A percentile compares a stretch with the other conserved stretches of the same genome.
phyloP scores from a whole-genome alignment of 352 stramenopile species.

The Elongisporangium senticosum region DNA sequence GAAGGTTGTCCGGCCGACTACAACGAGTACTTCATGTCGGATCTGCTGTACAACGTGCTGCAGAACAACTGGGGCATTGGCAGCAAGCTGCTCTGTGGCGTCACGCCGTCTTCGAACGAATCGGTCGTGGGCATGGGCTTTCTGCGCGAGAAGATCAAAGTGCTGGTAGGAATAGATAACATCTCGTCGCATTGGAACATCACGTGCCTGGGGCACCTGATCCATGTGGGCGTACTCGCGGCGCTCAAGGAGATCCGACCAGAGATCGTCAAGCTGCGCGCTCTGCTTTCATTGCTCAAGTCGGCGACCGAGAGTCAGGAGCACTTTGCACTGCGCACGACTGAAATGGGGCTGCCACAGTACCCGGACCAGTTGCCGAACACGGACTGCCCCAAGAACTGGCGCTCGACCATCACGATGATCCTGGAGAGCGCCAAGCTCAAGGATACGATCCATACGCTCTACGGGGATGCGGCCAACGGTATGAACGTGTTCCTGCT shows the following conservation, averaged over 20 bases:
- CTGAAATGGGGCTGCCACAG: slow-evolving; percentile 52
- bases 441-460: slow-evolving; percentile 65
- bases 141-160: slow-evolving; percentile 74
- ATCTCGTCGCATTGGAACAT: slow-evolving; percentile 72
- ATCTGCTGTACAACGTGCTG: slow-evolving; percentile 75
- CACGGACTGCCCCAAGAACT: slow-evolving; percentile 64
- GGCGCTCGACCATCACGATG: slow-evolving; percentile 65
- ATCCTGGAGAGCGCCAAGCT: slow-evolving; percentile 73
- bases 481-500: slow-evolving; percentile 73
- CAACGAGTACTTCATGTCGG: slow-evolving; percentile 73
- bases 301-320: slow-evolving; percentile 66
- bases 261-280: slow-evolving; percentile 72
- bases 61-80: slow-evolving; percentile 74
- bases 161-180: slow-evolving; percentile 68
- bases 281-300: slow-evolving; percentile 65
- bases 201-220: slow-evolving; percentile 67
- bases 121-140: slow-evolving; percentile 68
- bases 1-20: slow-evolving; percentile 64
- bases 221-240: slow-evolving; percentile 54
- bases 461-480: slow-evolving; percentile 59
- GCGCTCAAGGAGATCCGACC: slow-evolving; percentile 70
- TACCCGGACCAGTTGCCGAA: slow-evolving; percentile 61
- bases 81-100: slow-evolving; percentile 65
- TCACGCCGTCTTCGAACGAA: slow-evolving; percentile 57
- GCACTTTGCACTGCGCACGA: slow-evolving; percentile 63